phyloP scores from a whole-genome alignment of 495 filamentous ascomycete species.

The Aspergillus hancockii region DNA sequence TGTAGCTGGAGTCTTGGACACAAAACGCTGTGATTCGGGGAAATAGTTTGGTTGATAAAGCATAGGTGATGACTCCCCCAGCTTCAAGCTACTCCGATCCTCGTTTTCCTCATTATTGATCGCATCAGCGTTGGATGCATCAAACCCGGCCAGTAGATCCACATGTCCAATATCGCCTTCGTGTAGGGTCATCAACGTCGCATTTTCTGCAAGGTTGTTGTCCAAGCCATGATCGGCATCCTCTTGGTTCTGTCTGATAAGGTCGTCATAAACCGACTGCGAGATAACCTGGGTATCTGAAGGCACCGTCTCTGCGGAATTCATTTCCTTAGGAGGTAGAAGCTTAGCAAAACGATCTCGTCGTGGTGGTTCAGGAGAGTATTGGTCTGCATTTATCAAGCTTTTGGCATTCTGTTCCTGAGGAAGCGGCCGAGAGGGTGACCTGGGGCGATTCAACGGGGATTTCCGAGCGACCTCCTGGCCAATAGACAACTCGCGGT shows the following conservation, averaged over 20 bases:
- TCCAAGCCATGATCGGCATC: conserved; percentile 26
- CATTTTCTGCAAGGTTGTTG: conserved; percentile 29
- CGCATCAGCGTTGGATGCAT: conserved; percentile 25
- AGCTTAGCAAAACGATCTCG: conserved; percentile 1
- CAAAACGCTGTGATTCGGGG: conserved; percentile 52
- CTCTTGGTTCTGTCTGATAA: conserved; percentile 40
- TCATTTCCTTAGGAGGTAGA: conserved; percentile 32
- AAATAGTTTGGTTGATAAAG: conserved; percentile 44
- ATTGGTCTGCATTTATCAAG: conserved; percentile 11
- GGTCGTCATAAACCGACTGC: conserved; percentile 52
- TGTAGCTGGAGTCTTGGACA: conserved; percentile 46
- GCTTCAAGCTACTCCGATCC: conserved; percentile 38
- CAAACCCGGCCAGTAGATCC: conserved; percentile 47
- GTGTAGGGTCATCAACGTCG: conserved; percentile 41
- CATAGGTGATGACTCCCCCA: conserved; percentile 42
- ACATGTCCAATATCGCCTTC: conserved; percentile 52
- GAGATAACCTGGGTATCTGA: conserved; percentile 56
- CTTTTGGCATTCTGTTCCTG: conserved; percentile 23
- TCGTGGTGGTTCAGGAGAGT: conserved; percentile 8
- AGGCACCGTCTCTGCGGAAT: conserved; percentile 32
- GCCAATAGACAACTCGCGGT: background rate
- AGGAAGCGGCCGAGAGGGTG: background rate
- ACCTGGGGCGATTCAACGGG: conserved; percentile 1
- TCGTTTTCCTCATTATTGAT: conserved; percentile 38
- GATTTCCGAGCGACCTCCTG: conserved; percentile 12